phyloP scores from a whole-genome alignment of 257 asterid species.

The Salvia miltiorrhiza region DNA sequence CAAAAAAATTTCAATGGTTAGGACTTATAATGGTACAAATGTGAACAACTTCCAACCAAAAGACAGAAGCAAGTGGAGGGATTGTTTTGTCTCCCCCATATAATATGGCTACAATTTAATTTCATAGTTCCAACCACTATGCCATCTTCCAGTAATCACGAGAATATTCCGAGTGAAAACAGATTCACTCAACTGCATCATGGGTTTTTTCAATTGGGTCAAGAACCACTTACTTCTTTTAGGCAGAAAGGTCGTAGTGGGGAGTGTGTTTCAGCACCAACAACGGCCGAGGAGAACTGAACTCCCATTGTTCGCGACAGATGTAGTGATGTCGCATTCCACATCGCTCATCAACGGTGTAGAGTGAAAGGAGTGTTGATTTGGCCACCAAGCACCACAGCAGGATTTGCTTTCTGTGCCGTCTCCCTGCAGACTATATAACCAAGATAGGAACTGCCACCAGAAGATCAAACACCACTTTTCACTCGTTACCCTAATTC shows the following conservation, averaged over 20 bases:
- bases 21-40: no score
- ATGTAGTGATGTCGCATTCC: conserved; percentile 11
- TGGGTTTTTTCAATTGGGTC: no score
- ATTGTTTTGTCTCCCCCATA: not conserved
- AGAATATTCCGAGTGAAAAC: not conserved
- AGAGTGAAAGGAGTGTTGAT: not conserved
- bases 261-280: not conserved
- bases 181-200: not conserved
- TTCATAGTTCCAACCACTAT: not conserved
- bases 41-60: not conserved
- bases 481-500: not conserved
- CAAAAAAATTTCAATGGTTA: no score
- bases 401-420: not conserved
- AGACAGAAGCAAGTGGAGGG: not conserved
- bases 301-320: not conserved
- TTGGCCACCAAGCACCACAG: not conserved
- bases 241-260: not conserved
- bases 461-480: not conserved
- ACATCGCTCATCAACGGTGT: not conserved
- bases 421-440: not conserved
- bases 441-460: not conserved
- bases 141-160: conserved; percentile 14
- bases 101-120: no score
- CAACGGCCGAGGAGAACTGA: not conserved
- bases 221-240: not conserved